These are phyloP conservation scores for Fusarium pininemorale DNA, from an alignment of 2,329 filamentous ascomycete genomes.

Conservation along the genomic window DNA sequence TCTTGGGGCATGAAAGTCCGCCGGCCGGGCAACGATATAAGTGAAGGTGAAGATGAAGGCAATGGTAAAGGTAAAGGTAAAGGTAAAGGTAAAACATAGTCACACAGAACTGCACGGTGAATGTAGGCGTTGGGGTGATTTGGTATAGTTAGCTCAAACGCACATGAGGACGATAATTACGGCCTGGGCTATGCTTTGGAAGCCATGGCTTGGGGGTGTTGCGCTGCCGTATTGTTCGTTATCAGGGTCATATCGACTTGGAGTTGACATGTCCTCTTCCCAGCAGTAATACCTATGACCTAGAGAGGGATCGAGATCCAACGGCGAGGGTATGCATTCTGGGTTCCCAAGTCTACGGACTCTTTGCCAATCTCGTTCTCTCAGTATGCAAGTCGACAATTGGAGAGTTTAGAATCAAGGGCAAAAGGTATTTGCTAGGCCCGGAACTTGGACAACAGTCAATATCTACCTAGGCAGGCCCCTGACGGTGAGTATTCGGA, in stretches of 20 bases:
- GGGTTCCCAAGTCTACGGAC: not conserved
- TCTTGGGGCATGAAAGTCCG: constrained; percentile 19
- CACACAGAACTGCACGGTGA: constrained; percentile 13
- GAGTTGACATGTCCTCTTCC: not conserved
- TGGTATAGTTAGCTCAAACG: constrained; percentile 3
- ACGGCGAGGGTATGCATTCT: not conserved
- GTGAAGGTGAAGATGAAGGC: constrained; percentile 11
- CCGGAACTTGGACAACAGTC: not conserved
- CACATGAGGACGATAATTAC: not conserved
- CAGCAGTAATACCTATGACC: not conserved
- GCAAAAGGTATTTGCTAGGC: no score
- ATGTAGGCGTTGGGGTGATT: constrained; percentile 21
- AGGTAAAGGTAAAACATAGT: constrained; percentile 3
- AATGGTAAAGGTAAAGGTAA: not conserved
- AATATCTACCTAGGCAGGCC: not conserved
- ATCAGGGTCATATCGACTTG: not conserved
- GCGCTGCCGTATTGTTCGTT: not conserved
- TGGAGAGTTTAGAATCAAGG: not conserved
- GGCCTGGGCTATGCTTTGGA: not conserved
- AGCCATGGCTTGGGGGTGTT: not conserved
- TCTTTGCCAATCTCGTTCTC: not conserved
- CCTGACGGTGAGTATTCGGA: not conserved
- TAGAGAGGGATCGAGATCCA: not conserved
- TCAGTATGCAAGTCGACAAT: not conserved
- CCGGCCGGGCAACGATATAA: constrained; percentile 16